These are phyloP conservation scores for Epicoccum sorghinum DNA, from an alignment of 2,329 filamentous ascomycete genomes.

Conservation along the genomic window DNA sequence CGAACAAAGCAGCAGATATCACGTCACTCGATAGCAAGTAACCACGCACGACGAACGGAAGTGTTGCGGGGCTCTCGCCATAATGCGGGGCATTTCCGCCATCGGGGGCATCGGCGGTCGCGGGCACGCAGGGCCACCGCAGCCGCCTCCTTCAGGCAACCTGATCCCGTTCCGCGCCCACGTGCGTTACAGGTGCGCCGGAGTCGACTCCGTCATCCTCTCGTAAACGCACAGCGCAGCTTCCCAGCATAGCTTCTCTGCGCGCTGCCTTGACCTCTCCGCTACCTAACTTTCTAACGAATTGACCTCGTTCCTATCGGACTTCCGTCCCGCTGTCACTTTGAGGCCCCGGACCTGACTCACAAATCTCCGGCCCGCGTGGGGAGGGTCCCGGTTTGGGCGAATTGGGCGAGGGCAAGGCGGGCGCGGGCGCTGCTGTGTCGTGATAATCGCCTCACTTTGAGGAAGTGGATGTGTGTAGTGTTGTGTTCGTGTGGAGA, in stretches of 20 bases:
- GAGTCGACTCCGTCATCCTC: slow-evolving; percentile 3
- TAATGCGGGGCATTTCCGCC: slow-evolving; percentile 8
- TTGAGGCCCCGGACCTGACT: neutral
- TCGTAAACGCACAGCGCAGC: neutral
- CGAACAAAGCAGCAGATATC: neutral
- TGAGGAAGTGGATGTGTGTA: no score
- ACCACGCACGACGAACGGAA: no score
- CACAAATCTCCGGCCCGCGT: slow-evolving; percentile 6
- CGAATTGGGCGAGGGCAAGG: neutral
- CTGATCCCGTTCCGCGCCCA: neutral
- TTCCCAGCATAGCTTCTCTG: neutral
- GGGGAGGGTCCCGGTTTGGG: no score
- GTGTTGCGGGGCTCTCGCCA: slow-evolving; percentile 1
- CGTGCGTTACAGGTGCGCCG: neutral
- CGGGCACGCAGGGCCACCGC: neutral
- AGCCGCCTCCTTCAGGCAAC: neutral
- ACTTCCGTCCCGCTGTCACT: slow-evolving; percentile 2
- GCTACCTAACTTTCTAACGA: no score
- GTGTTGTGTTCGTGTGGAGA: no score
- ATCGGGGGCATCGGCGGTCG: neutral
- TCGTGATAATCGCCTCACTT: neutral
- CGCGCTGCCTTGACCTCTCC: neutral
- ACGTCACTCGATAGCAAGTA: neutral
- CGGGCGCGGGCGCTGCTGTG: neutral
- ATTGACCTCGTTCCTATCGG: no score